Evolutionary conservation across 495 filamentous ascomycete species (phyloP).

Genomic region (Aspergillus saccharolyticus): DNA sequence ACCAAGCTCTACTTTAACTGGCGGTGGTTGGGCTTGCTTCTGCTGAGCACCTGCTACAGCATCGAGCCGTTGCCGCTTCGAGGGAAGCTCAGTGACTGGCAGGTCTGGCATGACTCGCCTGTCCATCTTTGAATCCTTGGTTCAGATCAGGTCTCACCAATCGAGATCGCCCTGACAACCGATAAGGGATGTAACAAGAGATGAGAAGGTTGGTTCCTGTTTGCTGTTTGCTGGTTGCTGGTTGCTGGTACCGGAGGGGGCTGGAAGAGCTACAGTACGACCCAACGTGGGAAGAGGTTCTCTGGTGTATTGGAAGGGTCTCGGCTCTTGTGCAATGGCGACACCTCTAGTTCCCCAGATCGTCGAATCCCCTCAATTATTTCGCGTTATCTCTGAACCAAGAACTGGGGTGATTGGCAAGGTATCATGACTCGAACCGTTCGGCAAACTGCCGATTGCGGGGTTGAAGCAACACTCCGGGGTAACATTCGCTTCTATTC

Average conservation of each 20-base stretch:
- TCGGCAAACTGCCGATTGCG: not conserved
- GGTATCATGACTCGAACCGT: not conserved
- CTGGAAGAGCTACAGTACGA: not conserved
- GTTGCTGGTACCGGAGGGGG: no score
- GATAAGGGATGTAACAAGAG: not conserved
- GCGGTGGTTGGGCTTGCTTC: not conserved
- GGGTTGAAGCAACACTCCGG: not conserved
- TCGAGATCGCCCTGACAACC: not conserved
- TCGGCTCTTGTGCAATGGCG: not conserved
- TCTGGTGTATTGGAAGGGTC: not conserved
- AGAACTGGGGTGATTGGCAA: not conserved
- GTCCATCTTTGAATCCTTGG: not conserved
- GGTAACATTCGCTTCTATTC: not conserved
- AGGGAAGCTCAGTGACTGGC: conserved; percentile 9
- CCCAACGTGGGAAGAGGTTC: not conserved
- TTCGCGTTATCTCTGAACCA: not conserved
- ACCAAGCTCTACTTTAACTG: not conserved
- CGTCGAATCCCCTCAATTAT: not conserved
- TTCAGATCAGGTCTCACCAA: no score
- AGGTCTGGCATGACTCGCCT: not conserved
- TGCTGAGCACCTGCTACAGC: not conserved
- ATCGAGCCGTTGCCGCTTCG: conserved; percentile 14
- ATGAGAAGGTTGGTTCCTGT: not conserved
- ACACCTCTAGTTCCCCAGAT: not conserved
- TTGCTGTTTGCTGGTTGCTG: no score